Evolutionary conservation across 2,329 filamentous ascomycete genomes (phyloP).

Genomic region (Pyrenophora graminea): DNA sequence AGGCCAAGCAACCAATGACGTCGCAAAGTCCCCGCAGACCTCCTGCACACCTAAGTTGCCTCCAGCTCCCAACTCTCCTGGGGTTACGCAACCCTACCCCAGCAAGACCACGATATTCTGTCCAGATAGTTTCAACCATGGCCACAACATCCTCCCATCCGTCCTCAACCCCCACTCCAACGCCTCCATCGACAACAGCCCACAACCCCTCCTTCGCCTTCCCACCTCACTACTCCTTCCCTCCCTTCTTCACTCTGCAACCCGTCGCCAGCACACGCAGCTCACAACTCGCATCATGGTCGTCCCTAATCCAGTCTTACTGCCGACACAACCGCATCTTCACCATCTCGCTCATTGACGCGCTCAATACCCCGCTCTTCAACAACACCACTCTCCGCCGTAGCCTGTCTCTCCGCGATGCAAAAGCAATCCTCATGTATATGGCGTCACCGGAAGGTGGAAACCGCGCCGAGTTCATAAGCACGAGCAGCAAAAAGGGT

Average conservation of each 20-base stretch:
- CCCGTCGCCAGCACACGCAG: conserved; percentile 73
- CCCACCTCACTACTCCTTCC: conserved; percentile 68
- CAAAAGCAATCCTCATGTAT: conserved; percentile 59
- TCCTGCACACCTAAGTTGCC: conserved; percentile 4
- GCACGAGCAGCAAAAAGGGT: conserved; percentile 17
- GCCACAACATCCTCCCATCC: conserved; percentile 16
- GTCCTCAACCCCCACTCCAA: conserved; percentile 11
- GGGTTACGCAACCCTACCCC: background rate
- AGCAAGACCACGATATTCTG: background rate
- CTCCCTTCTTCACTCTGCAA: conserved; percentile 84
- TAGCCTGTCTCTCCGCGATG: conserved; percentile 57
- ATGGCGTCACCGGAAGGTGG: conserved; percentile 59
- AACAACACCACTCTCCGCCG: conserved; percentile 51
- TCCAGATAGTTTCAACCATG: conserved; percentile 7
- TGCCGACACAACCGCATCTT: conserved; percentile 77
- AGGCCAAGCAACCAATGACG: conserved; percentile 22
- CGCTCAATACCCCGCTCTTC: conserved; percentile 60
- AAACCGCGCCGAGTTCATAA: conserved; percentile 68
- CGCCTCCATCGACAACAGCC: conserved; percentile 11
- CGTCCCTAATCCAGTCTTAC: conserved; percentile 81
- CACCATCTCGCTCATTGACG: conserved; percentile 69
- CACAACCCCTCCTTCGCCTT: conserved; percentile 42
- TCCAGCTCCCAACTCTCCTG: background rate
- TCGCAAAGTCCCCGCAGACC: conserved; percentile 23
- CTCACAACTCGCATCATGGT: conserved; percentile 83